A percentile compares a stretch with the other conserved stretches of the same genome.
phyloP scores from a whole-genome alignment of 805 yeast genomes.

The Zygotorulaspora chibaensis region DNA sequence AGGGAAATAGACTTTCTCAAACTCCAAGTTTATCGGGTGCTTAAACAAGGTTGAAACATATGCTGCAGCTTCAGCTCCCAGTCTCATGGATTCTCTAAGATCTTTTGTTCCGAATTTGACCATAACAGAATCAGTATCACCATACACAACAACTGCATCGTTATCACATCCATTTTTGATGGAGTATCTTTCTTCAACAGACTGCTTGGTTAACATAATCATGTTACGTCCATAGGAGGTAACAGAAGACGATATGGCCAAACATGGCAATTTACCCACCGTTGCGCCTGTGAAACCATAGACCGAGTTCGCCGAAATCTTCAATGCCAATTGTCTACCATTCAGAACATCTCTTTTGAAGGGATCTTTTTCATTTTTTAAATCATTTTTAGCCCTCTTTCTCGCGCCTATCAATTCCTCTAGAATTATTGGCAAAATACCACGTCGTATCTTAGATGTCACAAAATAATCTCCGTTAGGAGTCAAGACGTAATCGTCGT shows the following conservation, averaged over 20 bases:
- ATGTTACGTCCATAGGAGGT: constrained; percentile 95
- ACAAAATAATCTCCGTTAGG: constrained; percentile 94
- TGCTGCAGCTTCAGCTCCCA: constrained; percentile 93
- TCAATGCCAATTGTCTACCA: constrained; percentile 95
- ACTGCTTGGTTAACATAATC: constrained; percentile 88
- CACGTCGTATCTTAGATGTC: constrained; percentile 62
- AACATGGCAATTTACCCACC: constrained; percentile 92
- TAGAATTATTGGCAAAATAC: constrained; percentile 86
- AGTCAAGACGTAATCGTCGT: constrained; percentile 74
- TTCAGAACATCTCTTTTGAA: constrained; percentile 89
- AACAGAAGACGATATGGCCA: constrained; percentile 91
- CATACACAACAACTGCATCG: constrained; percentile 90
- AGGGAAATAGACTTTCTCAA: constrained; percentile 95
- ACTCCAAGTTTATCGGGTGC: constrained; percentile 88
- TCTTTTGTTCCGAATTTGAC: constrained; percentile 88
- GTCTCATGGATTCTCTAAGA: constrained; percentile 75
- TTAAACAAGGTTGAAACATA: constrained; percentile 74
- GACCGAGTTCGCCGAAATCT: constrained; percentile 96
- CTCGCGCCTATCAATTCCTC: constrained; percentile 87
- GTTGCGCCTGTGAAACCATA: constrained; percentile 99
- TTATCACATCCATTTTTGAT: constrained; percentile 78
- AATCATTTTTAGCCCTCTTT: constrained; percentile 85
- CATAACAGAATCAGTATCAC: constrained; percentile 99
- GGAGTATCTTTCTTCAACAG: constrained; percentile 75
- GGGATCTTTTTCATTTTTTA: constrained; percentile 91